Base-by-base conservation (phyloP, 2,329 filamentous ascomycete genomes). In the Penicillium rolfsii region DNA sequence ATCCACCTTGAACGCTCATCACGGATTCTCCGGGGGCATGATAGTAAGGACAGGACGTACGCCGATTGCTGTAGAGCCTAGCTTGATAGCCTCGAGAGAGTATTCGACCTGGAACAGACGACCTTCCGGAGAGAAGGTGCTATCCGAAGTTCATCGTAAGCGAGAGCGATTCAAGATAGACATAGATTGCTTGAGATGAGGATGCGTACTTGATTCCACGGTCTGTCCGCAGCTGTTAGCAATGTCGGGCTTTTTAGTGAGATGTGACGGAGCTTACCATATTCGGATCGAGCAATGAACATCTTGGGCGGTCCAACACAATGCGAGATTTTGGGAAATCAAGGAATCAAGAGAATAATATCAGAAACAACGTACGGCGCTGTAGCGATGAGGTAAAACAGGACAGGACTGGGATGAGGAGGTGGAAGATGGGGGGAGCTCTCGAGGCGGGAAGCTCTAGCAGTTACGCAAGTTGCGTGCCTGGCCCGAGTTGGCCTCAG, bases 281-380 rank as follows among this genome's bases (percentile, higher is more conserved):
- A 99, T 94, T 99, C 95, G 78, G 94, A 98, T 84, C 95, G 91
- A 86, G 95, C 93, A 87, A 99, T 98, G 87, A 99, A 99, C 95
- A 97, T 97, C 74, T 83, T 92, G 82, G 80, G 79, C 76, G 68
- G 80, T 79, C 70, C 71, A 50, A 57, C 19, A 46, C n/a, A 38
- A 57, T 57, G 60, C 45, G 62, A 55, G 35, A 48, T 43, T 22
- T 19, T 11, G 36, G 46, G 19, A 5, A n/a, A 8, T 59, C 48
- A 48, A 40, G 19, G 36, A 30, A 43, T 59, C 19, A 24, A 48
- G n/a, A 35, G n/a, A 30, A 24, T 36, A n/a, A 38, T 49, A 6
- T 52, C 24, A 56, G 43, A 48, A 40, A 52, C 45, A 50, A 60
- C 38, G 45, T 36, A 52, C 22, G 41, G 50, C 36, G 41, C 48